Evolutionary conservation across 2,329 filamentous ascomycete genomes (phyloP).

Genomic region (Aspergillus melleus): DNA sequence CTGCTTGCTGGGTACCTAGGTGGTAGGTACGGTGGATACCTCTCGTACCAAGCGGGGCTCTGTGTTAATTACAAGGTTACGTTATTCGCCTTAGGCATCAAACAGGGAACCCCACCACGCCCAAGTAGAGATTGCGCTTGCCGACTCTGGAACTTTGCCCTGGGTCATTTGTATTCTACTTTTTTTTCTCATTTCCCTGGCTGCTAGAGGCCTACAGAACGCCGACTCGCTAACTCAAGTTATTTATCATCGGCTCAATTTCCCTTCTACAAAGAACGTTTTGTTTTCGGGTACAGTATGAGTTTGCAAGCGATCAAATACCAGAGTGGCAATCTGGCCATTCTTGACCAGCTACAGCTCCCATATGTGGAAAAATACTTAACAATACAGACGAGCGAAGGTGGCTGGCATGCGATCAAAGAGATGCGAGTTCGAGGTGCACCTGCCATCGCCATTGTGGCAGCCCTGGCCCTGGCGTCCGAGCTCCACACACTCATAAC

Average conservation of each 20-base stretch:
- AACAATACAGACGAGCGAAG: conserved; percentile 53
- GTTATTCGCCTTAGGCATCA: too few relatives aligned
- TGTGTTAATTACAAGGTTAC: too few relatives aligned
- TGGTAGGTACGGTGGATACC: too few relatives aligned
- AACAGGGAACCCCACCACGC: too few relatives aligned
- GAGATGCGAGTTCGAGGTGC: conserved; percentile 70
- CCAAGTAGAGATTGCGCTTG: too few relatives aligned
- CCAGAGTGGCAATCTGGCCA: conserved; percentile 54
- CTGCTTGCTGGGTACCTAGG: too few relatives aligned
- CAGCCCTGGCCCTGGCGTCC: conserved; percentile 81
- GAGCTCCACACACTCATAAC: conserved; percentile 62
- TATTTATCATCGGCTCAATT: background rate
- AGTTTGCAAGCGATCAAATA: conserved; percentile 65
- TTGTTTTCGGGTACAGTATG: conserved; percentile 23
- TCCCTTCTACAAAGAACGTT: background rate
- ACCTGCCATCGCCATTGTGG: conserved; percentile 97
- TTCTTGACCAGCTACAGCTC: conserved; percentile 64
- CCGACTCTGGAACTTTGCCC: too few relatives aligned
- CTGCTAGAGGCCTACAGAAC: background rate
- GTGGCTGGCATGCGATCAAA: conserved; percentile 67
- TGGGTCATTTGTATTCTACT: too few relatives aligned
- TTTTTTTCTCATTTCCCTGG: background rate
- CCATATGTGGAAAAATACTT: conserved; percentile 61
- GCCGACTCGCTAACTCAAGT: too few relatives aligned
- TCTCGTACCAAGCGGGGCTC: too few relatives aligned